Evolutionary conservation across 2,329 filamentous ascomycete genomes (phyloP), one percentile per base, ranked within the genome.

Genomic region (Blastomyces gilchristii): DNA sequence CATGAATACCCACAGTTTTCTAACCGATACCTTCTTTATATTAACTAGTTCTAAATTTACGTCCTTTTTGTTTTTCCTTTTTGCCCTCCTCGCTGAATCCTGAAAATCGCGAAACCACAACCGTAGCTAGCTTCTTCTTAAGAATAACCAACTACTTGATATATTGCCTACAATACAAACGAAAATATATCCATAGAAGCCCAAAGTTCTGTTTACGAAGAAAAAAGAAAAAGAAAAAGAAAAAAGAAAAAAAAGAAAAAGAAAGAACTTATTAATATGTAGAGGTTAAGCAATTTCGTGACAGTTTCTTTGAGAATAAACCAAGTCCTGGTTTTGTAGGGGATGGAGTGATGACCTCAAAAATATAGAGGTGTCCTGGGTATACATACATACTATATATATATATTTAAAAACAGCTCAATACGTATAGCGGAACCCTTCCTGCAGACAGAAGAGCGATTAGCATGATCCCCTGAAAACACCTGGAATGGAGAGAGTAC

Each of bases 351-450:
- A 43, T 43, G 14, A 43, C 14, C 12, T 18, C 1, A 18, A 43
- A 43, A 43, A 18, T 43, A 18, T 43, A 37, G 8, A 37, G 34
- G 7, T 37, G 34, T 9, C 34, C 34, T 37, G 34, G 34, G 6
- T 37, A 37, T 37, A 37, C 6, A 16, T 43, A 43, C 12, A 16
- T 16, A 16, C 2, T 4, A 43, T 43, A 43, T 37, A 43, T 43
- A 43, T 37, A 37, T 43, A 43, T 12, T 1, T 18, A 43, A 5
- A 43, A 43, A 7, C 12, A 43, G 41, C 3, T 71, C 62, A 75
- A 62, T 74, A 74, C 18, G 73, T 75, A 62, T 75, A 74, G 64
- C 69, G 68, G 43, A 75, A 75, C 11, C 69, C 69, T 3, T 66
- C 64, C 73, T 75, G 62, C 37, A 8, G 41, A 34, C 3, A 54